Conservation (phyloP, 257 asterid species). For the Przewalskia tangutica region DNA sequence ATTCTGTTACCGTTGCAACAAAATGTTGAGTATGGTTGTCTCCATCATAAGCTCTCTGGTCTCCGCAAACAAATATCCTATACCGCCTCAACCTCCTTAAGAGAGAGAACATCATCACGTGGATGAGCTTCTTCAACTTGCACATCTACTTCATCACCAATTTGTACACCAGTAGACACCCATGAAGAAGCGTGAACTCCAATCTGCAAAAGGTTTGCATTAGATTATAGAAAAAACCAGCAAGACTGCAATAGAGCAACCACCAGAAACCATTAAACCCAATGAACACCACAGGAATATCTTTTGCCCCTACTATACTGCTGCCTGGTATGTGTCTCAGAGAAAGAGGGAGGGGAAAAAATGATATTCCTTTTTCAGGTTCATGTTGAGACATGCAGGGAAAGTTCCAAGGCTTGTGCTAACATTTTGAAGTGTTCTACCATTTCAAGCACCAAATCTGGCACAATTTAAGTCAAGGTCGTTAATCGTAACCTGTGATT, state of each 20-base stretch:
- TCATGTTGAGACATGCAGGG: background rate
- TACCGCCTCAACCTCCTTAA: slow-evolving; percentile 42
- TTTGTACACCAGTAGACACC: slow-evolving; percentile 68
- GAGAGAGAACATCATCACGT: slow-evolving; percentile 64
- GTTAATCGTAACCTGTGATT: background rate
- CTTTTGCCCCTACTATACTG: background rate
- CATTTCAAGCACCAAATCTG: background rate
- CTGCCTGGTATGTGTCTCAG: background rate
- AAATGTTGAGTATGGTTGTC: background rate
- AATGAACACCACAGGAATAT: background rate
- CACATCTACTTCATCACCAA: slow-evolving; percentile 81
- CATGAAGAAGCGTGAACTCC: slow-evolving; percentile 72
- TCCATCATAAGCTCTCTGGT: background rate
- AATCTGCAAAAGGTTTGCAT: slow-evolving; percentile 35
- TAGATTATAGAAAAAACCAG: slow-evolving; percentile 4
- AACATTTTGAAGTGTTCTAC: background rate
- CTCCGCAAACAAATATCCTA: background rate
- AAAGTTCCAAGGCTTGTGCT: background rate
- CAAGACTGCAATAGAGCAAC: background rate
- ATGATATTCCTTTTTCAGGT: background rate
- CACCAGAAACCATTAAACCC: background rate
- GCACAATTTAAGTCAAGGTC: background rate
- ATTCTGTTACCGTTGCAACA: background rate
- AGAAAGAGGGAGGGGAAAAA: background rate
- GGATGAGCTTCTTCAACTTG: slow-evolving; percentile 81